Evolutionary conservation across 2,329 filamentous ascomycete genomes (phyloP).

Genomic region (Corynespora cassiicola): DNA sequence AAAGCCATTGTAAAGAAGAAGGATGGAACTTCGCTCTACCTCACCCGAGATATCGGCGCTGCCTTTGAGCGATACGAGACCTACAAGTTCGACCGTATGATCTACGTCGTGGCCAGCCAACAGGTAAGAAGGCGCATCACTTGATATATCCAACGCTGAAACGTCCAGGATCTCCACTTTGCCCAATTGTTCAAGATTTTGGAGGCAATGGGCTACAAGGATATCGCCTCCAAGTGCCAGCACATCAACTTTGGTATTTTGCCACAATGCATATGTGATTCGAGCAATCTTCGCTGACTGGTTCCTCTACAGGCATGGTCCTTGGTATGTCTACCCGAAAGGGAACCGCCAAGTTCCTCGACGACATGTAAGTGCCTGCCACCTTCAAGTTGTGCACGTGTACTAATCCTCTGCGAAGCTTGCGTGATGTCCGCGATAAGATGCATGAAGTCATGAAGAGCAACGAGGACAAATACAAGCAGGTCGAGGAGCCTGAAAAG

Average conservation of each 20-base stretch:
- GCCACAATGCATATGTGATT: no score
- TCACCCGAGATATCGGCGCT: conserved; percentile 73
- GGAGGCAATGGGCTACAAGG: conserved; percentile 66
- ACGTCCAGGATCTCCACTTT: conserved; percentile 68
- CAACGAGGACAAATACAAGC: conserved; percentile 88
- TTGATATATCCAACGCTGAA: no score
- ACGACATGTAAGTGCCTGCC: no score
- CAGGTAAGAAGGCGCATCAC: no score
- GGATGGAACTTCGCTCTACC: conserved; percentile 71
- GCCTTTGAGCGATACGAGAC: conserved; percentile 68
- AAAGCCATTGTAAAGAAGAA: conserved; percentile 71
- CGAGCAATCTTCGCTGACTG: no score
- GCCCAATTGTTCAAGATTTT: conserved; percentile 71
- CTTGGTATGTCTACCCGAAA: conserved; percentile 70
- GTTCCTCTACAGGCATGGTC: no score
- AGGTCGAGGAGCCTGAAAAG: conserved; percentile 81
- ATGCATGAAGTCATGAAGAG: conserved; percentile 98
- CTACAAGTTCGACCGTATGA: no score
- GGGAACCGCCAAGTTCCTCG: conserved; percentile 62
- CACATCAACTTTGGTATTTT: conserved; percentile 74
- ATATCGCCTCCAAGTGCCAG: conserved; percentile 64
- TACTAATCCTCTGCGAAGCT: no score
- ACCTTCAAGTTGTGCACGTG: no score
- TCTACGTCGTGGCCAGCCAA: conserved; percentile 70
- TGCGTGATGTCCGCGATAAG: conserved; percentile 75